A percentile compares a stretch with the other conserved stretches of the same genome.
Evolutionary conservation across 257 asterid genomes (phyloP).

Genomic region (Solanum arcanum): DNA sequence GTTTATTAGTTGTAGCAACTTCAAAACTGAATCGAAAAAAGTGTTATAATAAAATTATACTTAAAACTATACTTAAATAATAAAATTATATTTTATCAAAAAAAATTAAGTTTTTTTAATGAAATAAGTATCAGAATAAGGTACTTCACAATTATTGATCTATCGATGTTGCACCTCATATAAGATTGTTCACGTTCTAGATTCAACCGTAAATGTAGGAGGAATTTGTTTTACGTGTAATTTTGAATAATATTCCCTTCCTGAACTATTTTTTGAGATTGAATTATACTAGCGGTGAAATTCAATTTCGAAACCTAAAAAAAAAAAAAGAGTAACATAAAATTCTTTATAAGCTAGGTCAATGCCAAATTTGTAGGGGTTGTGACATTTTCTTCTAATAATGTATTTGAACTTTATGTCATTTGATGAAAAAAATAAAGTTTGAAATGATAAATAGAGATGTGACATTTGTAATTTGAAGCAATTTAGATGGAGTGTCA

Average conservation of each 20-base stretch:
- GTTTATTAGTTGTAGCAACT: not conserved
- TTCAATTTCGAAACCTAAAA: not conserved
- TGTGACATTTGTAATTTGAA: not conserved
- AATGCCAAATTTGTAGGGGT: not conserved
- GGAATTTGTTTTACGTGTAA: rapidly evolving
- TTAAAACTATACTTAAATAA: not conserved
- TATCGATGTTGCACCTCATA: not conserved
- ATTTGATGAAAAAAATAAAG: not conserved
- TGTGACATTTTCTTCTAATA: not conserved
- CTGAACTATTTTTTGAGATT: not conserved
- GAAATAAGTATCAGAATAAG: not conserved
- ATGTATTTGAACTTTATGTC: not conserved
- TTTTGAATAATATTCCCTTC: not conserved
- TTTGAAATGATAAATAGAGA: not conserved
- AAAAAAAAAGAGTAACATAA: not conserved
- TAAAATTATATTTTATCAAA: not conserved
- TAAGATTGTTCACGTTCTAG: not conserved
- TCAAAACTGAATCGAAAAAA: not conserved
- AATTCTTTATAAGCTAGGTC: not conserved
- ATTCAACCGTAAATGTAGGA: not conserved
- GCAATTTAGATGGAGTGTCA: not conserved
- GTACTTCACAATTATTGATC: not conserved
- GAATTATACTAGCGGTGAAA: not conserved
- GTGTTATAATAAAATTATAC: not conserved
- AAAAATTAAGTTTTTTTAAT: not conserved